A percentile compares a stretch with the other conserved stretches of the same genome.
Conservation (phyloP, 805 yeast genomes). For the Candida xiaguanensis region DNA sequence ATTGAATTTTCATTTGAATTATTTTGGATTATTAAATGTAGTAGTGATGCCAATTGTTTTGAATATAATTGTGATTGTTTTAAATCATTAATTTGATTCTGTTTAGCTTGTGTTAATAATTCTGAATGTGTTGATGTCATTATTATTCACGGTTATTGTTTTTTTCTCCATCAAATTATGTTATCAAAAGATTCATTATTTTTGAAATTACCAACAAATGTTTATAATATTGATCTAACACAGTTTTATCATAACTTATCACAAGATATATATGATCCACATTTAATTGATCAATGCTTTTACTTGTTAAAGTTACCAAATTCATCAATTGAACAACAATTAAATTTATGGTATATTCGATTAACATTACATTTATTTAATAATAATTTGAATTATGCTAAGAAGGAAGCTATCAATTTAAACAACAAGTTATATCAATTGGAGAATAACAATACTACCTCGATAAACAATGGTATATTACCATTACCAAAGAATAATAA, state of each 20-base stretch:
- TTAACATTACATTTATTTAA: constrained; percentile 27
- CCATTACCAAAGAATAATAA: constrained; percentile 38
- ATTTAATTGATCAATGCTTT: constrained; percentile 14
- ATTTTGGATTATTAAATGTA: constrained; percentile 19
- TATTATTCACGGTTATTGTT: not conserved
- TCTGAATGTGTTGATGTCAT: constrained; percentile 16
- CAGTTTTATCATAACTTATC: not conserved
- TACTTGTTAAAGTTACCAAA: constrained; percentile 11
- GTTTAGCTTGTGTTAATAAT: constrained; percentile 32
- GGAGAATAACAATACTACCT: constrained; percentile 20
- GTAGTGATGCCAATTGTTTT: constrained; percentile 20
- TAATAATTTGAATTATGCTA: constrained; percentile 27
- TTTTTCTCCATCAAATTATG: too few species aligned
- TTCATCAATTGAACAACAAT: constrained; percentile 1
- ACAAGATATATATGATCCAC: not conserved
- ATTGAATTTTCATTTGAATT: constrained; percentile 20
- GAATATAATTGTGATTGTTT: constrained; percentile 23
- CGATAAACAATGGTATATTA: constrained; percentile 14
- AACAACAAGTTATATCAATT: constrained; percentile 31
- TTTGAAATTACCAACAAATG: constrained; percentile 13
- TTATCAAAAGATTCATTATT: constrained; percentile 15
- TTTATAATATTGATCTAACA: not conserved
- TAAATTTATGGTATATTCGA: constrained; percentile 35
- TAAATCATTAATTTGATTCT: constrained; percentile 25
- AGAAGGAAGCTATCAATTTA: constrained; percentile 33